These are phyloP conservation scores for Arctostaphylos glauca DNA, from an alignment of 148 eudicot genomes.

Conservation along the genomic window DNA sequence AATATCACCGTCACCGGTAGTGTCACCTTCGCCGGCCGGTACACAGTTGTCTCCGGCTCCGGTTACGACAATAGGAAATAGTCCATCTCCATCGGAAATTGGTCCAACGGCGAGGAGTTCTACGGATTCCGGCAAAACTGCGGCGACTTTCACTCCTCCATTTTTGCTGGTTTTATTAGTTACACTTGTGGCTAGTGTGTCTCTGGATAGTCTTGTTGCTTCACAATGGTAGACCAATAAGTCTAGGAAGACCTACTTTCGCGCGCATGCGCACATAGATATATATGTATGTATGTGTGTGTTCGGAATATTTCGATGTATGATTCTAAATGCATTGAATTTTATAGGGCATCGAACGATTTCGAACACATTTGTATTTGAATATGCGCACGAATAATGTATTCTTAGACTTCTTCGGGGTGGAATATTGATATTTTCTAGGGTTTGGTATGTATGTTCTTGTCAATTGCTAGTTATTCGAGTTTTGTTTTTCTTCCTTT, in stretches of 20 bases:
- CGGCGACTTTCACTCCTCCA: background rate
- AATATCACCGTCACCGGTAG: conserved; percentile 1
- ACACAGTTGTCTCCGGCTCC: conserved; percentile 13
- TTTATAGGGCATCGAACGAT: no score
- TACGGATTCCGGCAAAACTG: background rate
- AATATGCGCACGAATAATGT: no score
- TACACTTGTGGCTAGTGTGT: background rate
- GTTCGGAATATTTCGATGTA: no score
- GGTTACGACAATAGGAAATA: background rate
- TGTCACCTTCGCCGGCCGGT: background rate
- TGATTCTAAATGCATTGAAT: no score
- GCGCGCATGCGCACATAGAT: no score
- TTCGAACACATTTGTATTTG: no score
- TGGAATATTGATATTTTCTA: background rate
- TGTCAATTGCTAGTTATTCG: background rate
- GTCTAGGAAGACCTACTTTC: no score
- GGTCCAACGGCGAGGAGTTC: background rate
- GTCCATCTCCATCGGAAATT: no score
- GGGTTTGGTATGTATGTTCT: background rate
- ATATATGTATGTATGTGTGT: no score
- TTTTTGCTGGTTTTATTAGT: background rate
- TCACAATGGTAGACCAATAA: background rate
- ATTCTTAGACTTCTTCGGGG: no score
- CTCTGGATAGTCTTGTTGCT: background rate
- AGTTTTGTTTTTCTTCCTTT: background rate